Base-by-base conservation (phyloP, 2,329 filamentous ascomycete genomes). In the Pseudonectria buxi region DNA sequence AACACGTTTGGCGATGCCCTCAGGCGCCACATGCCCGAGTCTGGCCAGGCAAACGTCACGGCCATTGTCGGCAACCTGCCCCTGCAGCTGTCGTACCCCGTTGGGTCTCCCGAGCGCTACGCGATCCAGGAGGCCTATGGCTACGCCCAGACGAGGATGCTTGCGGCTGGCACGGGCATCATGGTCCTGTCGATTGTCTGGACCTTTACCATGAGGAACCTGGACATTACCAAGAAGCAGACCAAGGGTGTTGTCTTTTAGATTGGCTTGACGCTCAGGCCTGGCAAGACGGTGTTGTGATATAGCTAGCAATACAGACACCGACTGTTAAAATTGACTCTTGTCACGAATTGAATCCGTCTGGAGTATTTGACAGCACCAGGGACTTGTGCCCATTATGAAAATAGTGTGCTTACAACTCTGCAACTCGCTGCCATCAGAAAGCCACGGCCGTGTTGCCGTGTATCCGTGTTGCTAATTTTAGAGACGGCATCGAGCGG, bases 91-190 rank as follows among this genome's bases (percentile, higher is more conserved):
- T 42, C 43, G 5, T 73, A 69, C 41, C 47, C 58, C 0, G 47
- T 65, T 12, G 63, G 66, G 4, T 65, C 49, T 6, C 51, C 59
- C 0, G 62, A 57, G 14, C 54, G 71, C 12, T 40, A 57, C 13
- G 71, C 59, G 3, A 70, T 72, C 33, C 58, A 66, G 22, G 36
- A 56, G 30, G 66, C 69, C 1, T 75, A 74, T 38, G 67, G 60
- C 1, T 63, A 66, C 26, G 59, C 65, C 4, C 69, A 74, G 55
- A 59, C 56, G 10, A 44, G 54, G 24, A 63, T 64, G 60, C 52
- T 63, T 18, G 54, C 57, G 33, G 57, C 59, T n/a, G 61, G 61
- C 13, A 50, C 50, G 14, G 54, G 50, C 2, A 43, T 60, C 36
- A 50, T 55, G 34, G 42, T 33, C 4, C 36, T 61, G 29, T 34